These are phyloP conservation scores for Colletotrichum gigasporum DNA, from an alignment of 2,329 filamentous ascomycete genomes.

Conservation along the genomic window DNA sequence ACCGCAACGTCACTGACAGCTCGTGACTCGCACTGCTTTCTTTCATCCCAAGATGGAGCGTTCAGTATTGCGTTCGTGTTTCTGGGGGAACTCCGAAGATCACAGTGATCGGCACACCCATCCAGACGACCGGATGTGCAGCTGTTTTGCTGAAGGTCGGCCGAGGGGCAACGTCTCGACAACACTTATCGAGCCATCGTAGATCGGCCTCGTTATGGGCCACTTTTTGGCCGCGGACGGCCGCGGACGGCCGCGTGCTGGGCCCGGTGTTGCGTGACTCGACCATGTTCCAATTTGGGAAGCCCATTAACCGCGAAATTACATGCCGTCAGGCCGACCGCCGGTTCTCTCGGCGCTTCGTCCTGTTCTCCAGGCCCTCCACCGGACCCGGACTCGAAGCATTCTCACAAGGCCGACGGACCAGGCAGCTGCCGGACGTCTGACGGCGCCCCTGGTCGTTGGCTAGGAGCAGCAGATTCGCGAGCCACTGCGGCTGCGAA, in stretches of 20 bases:
- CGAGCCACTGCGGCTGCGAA: not conserved
- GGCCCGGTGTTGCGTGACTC: not conserved
- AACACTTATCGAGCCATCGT: not conserved
- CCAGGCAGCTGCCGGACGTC: not conserved
- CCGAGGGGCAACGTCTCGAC: not conserved
- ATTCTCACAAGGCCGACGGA: not conserved
- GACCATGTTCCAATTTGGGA: slow-evolving; percentile 1
- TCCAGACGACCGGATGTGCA: not conserved
- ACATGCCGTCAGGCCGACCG: slow-evolving; percentile 10
- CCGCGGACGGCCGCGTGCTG: too few relatives aligned
- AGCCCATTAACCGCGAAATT: slow-evolving; percentile 6
- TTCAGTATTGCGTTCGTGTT: not conserved
- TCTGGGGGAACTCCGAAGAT: slow-evolving; percentile 12
- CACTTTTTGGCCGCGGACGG: not conserved
- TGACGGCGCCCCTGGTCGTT: not conserved
- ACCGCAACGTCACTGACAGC: slow-evolving; percentile 21
- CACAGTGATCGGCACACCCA: not conserved
- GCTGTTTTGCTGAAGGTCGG: not conserved
- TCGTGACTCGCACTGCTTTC: slow-evolving; percentile 8
- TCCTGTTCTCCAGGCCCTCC: not conserved
- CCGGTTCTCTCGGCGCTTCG: slow-evolving; percentile 18
- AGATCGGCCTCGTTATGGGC: not conserved
- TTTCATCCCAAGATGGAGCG: slow-evolving; percentile 20
- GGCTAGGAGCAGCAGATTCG: not conserved
- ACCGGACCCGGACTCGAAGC: slow-evolving; percentile 1